Evolutionary conservation across 139 green algal genomes (phyloP).

Genomic region (Mychonastes homosphaera): DNA sequence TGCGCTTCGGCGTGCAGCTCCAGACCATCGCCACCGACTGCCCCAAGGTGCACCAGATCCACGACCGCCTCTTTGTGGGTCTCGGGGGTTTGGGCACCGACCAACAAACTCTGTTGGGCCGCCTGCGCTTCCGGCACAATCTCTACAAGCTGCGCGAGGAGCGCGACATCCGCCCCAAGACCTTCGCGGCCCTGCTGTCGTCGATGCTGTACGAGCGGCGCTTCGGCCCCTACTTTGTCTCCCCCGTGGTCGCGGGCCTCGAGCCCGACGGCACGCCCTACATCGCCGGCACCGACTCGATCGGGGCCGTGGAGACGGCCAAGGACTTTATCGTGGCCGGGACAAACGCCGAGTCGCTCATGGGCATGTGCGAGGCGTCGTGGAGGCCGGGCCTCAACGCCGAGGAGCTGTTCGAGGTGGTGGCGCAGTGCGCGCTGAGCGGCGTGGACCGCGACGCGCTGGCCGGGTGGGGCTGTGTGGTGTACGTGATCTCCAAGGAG

Average conservation of each 20-base stretch:
- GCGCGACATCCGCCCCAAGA: constrained; percentile 86
- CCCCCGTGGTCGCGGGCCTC: constrained; percentile 90
- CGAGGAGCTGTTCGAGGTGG: constrained; percentile 96
- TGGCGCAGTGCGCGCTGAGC: constrained; percentile 79
- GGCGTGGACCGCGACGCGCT: constrained; percentile 89
- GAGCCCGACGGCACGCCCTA: constrained; percentile 82
- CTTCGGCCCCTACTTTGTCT: constrained; percentile 92
- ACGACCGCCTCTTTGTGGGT: constrained; percentile 90
- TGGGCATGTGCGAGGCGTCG: constrained; percentile 94
- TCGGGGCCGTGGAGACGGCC: constrained; percentile 86
- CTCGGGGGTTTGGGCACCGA: constrained; percentile 89
- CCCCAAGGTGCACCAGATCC: constrained; percentile 85
- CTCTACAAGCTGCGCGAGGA: constrained; percentile 96
- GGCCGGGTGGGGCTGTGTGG: constrained; percentile 87
- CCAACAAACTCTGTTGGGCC: constrained; percentile 73
- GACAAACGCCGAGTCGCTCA: constrained; percentile 83
- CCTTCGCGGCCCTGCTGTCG: constrained; percentile 86
- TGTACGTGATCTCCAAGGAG: constrained; percentile 90
- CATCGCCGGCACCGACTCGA: constrained; percentile 90
- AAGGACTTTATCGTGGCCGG: constrained; percentile 93
- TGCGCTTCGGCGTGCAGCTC: constrained; percentile 93
- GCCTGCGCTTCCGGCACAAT: constrained; percentile 91
- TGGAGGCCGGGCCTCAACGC: constrained; percentile 79
- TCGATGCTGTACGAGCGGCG: constrained; percentile 90
- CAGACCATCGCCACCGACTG: constrained; percentile 93